Evolutionary conservation across 2,329 filamentous ascomycete genomes (phyloP), one percentile per base, ranked within the genome.

Genomic region (Alternaria angustiovoidea): DNA sequence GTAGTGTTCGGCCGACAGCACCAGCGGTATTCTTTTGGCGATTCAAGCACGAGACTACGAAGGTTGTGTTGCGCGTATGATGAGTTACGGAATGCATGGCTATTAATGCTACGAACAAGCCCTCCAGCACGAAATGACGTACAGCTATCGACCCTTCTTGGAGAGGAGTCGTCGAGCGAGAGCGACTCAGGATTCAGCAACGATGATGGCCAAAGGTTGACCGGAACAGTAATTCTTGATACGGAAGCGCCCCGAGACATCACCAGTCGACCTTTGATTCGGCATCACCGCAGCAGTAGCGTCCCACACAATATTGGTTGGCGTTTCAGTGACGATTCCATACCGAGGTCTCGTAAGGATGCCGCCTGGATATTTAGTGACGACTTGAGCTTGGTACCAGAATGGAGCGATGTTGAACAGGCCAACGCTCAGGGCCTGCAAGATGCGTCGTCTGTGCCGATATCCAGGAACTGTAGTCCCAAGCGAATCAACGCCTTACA

Each of bases 11-110:
- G 49, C 5, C 14, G 26, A 1, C 48, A 44, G 4, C 57, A 64
- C 39, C 54, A 51, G n/a, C 57, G 63, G 2, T 24, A 59, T 1
- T 44, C 54, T 0, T 44, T 47, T 41, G 57, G 63, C 3, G 24
- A 30, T n/a, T 47, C 38, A 0, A 34, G 52, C 26, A 22, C n/a
- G 1, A 62, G 55, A 12, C 7, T 66, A 2, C 26, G 43, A 18
- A 49, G 44, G 1, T 28, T 66, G 6, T 62, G 60, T 28, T 39
- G 41, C 24, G 38, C 52, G 2, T 62, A 59, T 22, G 56, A 62
- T 11, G 46, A 53, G 18, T 41, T 62, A 22, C 36, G 51, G 2
- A 55, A 34, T 7, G 18, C 32, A 18, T 62, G 56, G 60, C 18
- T 54, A n/a, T n/a, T 22, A 1, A 51, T 30, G 26, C 7, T 59